Evolutionary conservation across 2,329 filamentous ascomycete species (phyloP).

Genomic region (Colletotrichum costaricense): DNA sequence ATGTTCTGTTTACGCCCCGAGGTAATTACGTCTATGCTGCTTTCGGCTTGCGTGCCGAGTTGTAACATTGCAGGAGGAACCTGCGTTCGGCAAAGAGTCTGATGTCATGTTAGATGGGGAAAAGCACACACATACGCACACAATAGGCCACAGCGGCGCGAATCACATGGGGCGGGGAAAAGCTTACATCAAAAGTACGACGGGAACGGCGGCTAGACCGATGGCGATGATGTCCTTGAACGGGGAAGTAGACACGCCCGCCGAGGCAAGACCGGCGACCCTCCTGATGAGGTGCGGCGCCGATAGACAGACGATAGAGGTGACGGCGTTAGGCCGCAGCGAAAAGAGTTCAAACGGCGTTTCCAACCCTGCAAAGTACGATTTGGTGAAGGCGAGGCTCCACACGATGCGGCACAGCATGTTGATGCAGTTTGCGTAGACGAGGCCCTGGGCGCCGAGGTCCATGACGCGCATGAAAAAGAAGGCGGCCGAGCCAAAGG

Average conservation of each 20-base stretch:
- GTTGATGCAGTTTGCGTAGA: constrained; percentile 89
- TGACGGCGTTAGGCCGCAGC: constrained; percentile 56
- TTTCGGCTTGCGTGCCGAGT: constrained; percentile 50
- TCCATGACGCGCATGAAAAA: constrained; percentile 76
- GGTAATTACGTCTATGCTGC: neutral
- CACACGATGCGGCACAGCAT: constrained; percentile 88
- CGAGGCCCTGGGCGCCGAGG: constrained; percentile 82
- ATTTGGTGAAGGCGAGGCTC: constrained; percentile 78
- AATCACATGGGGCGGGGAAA: constrained; percentile 11
- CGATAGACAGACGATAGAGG: constrained; percentile 56
- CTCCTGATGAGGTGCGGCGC: constrained; percentile 54
- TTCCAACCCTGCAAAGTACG: constrained; percentile 67
- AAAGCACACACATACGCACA: neutral
- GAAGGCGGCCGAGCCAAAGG: constrained; percentile 81
- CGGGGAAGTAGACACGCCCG: constrained; percentile 10
- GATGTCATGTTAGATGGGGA: constrained; percentile 28
- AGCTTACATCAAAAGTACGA: constrained; percentile 70
- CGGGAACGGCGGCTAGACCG: constrained; percentile 60
- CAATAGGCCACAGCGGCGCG: constrained; percentile 1
- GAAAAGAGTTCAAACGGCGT: constrained; percentile 52
- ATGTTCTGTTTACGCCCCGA: neutral
- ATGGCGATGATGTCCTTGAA: constrained; percentile 58
- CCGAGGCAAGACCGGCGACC: constrained; percentile 22
- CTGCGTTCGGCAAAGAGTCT: constrained; percentile 66
- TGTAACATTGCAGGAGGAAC: constrained; percentile 64